Base-by-base conservation (phyloP, 257 asterid species). In the Scutellaria minor region DNA sequence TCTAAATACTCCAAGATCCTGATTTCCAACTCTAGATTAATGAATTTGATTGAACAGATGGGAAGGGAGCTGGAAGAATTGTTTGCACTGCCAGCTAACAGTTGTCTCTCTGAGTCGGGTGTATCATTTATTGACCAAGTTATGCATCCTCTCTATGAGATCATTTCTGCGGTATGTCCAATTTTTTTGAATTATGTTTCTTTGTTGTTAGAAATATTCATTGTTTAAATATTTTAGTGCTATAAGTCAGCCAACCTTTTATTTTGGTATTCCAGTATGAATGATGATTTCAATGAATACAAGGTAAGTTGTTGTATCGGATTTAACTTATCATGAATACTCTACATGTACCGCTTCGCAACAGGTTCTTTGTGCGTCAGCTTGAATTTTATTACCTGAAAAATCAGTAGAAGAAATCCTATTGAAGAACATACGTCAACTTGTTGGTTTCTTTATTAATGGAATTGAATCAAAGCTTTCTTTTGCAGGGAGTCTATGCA, bases 91-190 rank as follows among this genome's bases (percentile, higher is more conserved):
- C 96, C 96, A 44, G 99, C 99, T 64, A 80, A 81, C 20, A 94
- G 99, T 79, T 94, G 99, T 83, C 74, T 80, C 50, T 83, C 89
- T 40, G 98, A 85, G 51, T 70, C 78, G 93, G 93, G 88, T 59
- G 97, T 90, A 71, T 95, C 99, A 52, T 95, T 88, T 86, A 84
- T 95, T 9, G 93, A 91, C 79, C 95, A 88, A 88, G 95, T 95
- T 64, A 85, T 94, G 79, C 72, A 62, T 15, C 99, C 94, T 53
- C 86, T 95, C n/a, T 95, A 89, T 81, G 93, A 87, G 14, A 96
- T 92, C 70, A 74, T 95, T 59, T 84, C 88, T 70, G 92, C 94
- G 99, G 99, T 95, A 95, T 79, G 97, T 69, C 57, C 53, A 9
- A 50, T 12, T 51, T 52, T 62, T 60, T 70, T 80, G 66, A 8